Evolutionary conservation across 805 yeast species (phyloP), one percentile per base, ranked within the genome.

Genomic region (Myxozyma udenii): DNA sequence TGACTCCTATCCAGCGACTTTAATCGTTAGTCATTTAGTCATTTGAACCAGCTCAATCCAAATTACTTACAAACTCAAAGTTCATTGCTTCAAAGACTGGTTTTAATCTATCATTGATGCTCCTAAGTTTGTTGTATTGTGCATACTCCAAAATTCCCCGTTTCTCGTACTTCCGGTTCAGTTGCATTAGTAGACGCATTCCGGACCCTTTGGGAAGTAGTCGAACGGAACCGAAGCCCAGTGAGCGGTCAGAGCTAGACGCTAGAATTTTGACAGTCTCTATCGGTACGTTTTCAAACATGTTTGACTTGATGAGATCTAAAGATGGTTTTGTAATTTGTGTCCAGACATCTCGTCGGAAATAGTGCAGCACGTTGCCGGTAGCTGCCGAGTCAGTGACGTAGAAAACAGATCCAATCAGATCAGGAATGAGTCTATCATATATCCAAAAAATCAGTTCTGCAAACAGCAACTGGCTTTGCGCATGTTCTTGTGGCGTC

Each of bases 401-500:
- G 62, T 85, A 83, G 70, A 87, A 89, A 61, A 78, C 79, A 0
- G 77, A 66, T 0, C 71, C 66, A 0, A 86, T 58, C 0, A 85
- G 53, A 16, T 69, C 72, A 5, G 76, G 68, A 0, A 86, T 57
- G 45, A 81, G 73, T 0, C 32, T 36, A 0, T 66, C 55, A 37
- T 84, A 77, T 1, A 84, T 44, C 95, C 95, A 90, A 1, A 46
- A 43, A 1, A 85, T 24, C 44, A 86, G 79, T 1, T 62, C 57
- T 1, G 59, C 49, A 11, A 81, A 64, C 16, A 77, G 58, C 0
- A 48, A 16, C 42, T 62, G 65, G 2, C 82, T 71, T 51, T 68
- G 66, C 1, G 57, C 44, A 26, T 67, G 69, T 44, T 80, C 85
- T 12, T 67, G 68, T n/a, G 74, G 75, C 9, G 68, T 19, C 12